Conservation (phyloP, 1,139 yeast genomes). For the Ogataea hybrid region DNA sequence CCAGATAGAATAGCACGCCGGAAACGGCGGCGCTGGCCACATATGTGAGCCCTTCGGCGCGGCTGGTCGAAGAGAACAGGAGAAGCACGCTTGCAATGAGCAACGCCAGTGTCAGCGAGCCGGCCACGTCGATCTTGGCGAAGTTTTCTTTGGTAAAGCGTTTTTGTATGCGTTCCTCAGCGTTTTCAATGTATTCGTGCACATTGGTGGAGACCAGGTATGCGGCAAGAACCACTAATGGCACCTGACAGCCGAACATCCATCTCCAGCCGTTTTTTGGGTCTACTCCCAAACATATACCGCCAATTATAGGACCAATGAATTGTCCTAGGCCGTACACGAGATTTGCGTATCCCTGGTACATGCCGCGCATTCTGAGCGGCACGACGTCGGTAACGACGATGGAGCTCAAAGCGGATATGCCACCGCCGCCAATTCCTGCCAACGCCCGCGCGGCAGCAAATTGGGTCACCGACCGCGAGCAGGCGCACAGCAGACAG, state of each 20-base stretch:
- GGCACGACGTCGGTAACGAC: constrained; percentile 35
- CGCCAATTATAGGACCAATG: constrained; percentile 43
- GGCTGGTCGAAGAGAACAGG: constrained; percentile 31
- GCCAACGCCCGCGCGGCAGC: constrained; percentile 32
- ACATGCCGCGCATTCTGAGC: constrained; percentile 32
- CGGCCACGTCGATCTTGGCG: constrained; percentile 38
- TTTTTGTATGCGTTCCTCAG: constrained; percentile 33
- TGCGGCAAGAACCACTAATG: constrained; percentile 36
- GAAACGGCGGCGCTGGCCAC: constrained; percentile 23
- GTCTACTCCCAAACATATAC: constrained; percentile 34
- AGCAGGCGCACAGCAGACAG: too few species aligned
- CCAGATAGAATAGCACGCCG: constrained; percentile 35
- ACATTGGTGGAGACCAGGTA: constrained; percentile 31
- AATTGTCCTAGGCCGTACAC: constrained; percentile 42
- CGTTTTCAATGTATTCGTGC: constrained; percentile 34
- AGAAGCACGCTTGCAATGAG: constrained; percentile 31
- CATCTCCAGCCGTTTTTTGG: constrained; percentile 40
- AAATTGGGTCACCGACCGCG: constrained; percentile 29
- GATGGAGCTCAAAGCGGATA: constrained; percentile 33
- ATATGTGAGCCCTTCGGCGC: constrained; percentile 10
- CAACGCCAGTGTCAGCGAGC: constrained; percentile 36
- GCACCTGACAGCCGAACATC: constrained; percentile 41
- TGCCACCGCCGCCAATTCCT: constrained; percentile 37
- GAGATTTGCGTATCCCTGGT: constrained; percentile 38
- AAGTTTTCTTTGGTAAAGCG: constrained; percentile 36